Evolutionary conservation across 1,284 basidiomycete genomes (phyloP).

Genomic region (Chondrostereum purpureum): DNA sequence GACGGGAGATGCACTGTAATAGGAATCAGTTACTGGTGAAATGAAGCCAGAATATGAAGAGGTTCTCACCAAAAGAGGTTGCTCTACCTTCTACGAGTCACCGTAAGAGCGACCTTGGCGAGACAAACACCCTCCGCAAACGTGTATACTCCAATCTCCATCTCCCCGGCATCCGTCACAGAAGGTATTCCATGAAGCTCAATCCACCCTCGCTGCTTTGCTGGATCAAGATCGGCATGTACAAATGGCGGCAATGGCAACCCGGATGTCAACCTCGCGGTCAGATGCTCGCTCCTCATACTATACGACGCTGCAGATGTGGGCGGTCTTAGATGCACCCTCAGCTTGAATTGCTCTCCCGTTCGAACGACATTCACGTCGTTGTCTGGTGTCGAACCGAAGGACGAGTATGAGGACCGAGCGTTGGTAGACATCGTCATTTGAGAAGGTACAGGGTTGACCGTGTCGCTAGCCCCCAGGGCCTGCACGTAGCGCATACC

Average conservation of each 20-base stretch:
- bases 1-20: no score
- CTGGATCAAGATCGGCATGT: conserved; percentile 42
- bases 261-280: conserved; percentile 47
- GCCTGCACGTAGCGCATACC: conserved; percentile 66
- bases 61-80: neutral
- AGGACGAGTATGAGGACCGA: conserved; percentile 53
- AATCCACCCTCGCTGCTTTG: conserved; percentile 37
- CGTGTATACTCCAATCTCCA: conserved; percentile 51
- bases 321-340: conserved; percentile 33
- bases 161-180: conserved; percentile 46
- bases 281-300: conserved; percentile 26
- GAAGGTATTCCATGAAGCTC: conserved; percentile 54
- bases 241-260: conserved; percentile 51
- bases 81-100: conserved; percentile 42
- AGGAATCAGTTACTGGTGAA: no score
- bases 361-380: conserved; percentile 33
- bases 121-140: conserved; percentile 43
- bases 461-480: conserved; percentile 44
- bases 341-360: conserved; percentile 58
- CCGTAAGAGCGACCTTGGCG: conserved; percentile 50
- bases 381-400: conserved; percentile 44
- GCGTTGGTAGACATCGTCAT: conserved; percentile 33
- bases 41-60: neutral
- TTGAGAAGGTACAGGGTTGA: conserved; percentile 22
- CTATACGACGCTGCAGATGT: conserved; percentile 13